Base-by-base conservation (phyloP, 2,329 filamentous ascomycete species). In the Ilyonectria destructans region DNA sequence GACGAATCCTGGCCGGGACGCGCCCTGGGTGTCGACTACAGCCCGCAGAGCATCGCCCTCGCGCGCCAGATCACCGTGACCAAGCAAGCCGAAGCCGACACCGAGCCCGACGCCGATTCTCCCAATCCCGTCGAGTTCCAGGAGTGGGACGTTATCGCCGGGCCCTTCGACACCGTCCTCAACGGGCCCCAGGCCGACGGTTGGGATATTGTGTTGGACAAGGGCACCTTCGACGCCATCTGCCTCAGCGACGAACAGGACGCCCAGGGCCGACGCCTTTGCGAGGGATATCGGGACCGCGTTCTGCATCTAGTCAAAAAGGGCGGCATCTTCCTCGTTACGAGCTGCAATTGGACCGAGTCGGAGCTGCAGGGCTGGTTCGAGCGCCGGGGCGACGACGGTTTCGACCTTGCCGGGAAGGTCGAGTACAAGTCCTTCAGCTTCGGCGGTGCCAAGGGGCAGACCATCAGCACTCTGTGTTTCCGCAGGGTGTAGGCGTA, bases 291-390 rank as follows among this genome's bases (percentile, higher is more conserved):
- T 82, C 88, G 89, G 55, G 86, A 87, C 54, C 89, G 90, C 59
- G 91, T 96, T 35, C 84, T 91, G 69, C 82, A 81, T 31, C 85
- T 98, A 70, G 87, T 98, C 58, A 90, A 89, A 74, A 83, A 82
- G 1, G 92, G 91, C 1, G 94, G 94, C 0, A 85, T 94, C 26
- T 88, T 98, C 74, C 82, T 98, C 67, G 89, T 99, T 61, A 98
- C 96, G 62, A 98, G 95, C 81, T 99, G 96, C 80, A 99, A 99
- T 82, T 99, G 96, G 96, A 98, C 96, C 1, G 95, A 96, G 83
- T 88, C 90, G 46, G 96, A 99, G 84, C 82, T 99, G 75, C 85
- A 87, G 68, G 83, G 82, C 17, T 98, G 96, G 95, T 96, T 98
- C 78, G 90, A 87, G 58, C 73, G 65, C 2, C 74, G 71, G 37